A percentile compares a stretch with the other conserved stretches of the same genome.
Conservation (phyloP, 345 rosid genomes). For the Pugionium dolabratum region DNA sequence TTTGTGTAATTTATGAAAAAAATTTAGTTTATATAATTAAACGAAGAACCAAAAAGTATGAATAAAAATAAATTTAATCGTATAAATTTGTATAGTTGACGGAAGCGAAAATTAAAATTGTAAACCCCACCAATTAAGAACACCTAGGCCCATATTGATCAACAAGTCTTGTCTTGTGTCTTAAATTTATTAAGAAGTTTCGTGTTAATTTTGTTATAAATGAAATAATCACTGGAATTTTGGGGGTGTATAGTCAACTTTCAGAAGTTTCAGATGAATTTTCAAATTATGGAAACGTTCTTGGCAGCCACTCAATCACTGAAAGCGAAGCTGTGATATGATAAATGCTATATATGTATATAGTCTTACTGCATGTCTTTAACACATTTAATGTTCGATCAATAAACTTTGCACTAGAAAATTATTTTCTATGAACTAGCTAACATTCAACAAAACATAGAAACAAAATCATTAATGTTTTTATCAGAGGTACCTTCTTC, state of each 20-base stretch:
- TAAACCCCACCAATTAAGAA: too few relatives aligned
- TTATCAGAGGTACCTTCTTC: constrained; percentile 62
- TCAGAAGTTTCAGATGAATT: not conserved
- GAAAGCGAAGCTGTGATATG: constrained; percentile 1
- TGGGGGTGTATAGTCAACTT: not conserved
- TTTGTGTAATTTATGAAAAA: too few relatives aligned
- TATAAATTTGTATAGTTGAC: too few relatives aligned
- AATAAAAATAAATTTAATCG: too few relatives aligned
- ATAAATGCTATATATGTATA: not conserved
- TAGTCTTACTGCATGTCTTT: not conserved
- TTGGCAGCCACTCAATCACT: not conserved
- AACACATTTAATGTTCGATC: not conserved
- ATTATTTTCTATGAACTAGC: not conserved
- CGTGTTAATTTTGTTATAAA: not conserved
- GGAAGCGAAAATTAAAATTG: too few relatives aligned
- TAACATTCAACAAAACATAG: constrained; percentile 3
- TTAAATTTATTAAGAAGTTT: not conserved
- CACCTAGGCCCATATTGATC: constrained; percentile 10
- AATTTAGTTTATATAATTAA: too few relatives aligned
- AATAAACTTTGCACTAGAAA: not conserved
- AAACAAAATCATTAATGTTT: constrained; percentile 47
- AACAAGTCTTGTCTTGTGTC: not conserved
- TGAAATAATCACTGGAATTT: not conserved
- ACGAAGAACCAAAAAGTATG: too few relatives aligned
- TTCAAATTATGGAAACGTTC: not conserved